Conservation (phyloP, 2,329 filamentous ascomycete genomes). For the Aspergillus spinulosporus region DNA sequence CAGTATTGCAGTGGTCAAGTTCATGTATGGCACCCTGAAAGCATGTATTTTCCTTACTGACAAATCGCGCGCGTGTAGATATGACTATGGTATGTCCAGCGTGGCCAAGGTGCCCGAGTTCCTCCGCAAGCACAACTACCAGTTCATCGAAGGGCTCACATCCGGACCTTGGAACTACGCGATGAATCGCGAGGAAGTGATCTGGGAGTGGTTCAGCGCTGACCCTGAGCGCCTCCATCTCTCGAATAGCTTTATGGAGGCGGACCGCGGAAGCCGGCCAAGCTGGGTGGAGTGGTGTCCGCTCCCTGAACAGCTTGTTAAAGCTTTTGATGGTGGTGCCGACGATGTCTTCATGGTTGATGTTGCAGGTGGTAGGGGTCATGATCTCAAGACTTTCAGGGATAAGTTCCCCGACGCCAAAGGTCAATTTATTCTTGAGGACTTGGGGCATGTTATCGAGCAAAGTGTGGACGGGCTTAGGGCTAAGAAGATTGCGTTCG, state of each 20-base stretch:
- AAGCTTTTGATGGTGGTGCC: background rate
- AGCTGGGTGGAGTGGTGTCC: slow-evolving; percentile 20
- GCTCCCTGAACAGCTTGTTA: slow-evolving; percentile 9
- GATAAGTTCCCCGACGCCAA: slow-evolving; percentile 5
- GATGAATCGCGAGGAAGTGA: background rate
- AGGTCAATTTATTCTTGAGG: slow-evolving; percentile 12
- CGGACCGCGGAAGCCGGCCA: slow-evolving; percentile 10
- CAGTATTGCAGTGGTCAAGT: slow-evolving; percentile 16
- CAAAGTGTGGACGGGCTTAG: background rate
- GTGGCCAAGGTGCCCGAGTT: slow-evolving; percentile 17
- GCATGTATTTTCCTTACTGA: no score
- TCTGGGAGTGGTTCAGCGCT: slow-evolving; percentile 15
- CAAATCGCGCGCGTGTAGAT: slow-evolving; percentile 2
- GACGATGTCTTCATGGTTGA: slow-evolving; percentile 12
- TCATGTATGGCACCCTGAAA: slow-evolving; percentile 13
- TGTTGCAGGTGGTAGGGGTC: slow-evolving; percentile 14
- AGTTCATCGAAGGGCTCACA: slow-evolving; percentile 9
- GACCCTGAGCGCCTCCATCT: background rate
- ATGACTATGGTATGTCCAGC: slow-evolving; percentile 15
- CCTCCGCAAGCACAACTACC: slow-evolving; percentile 11
- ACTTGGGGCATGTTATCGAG: slow-evolving; percentile 13
- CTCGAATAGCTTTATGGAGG: slow-evolving; percentile 18
- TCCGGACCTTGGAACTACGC: slow-evolving; percentile 22
- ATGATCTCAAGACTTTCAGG: slow-evolving; percentile 8
- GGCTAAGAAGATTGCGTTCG: slow-evolving; percentile 9